Evolutionary conservation across 148 eudicot species (phyloP).

Genomic region (Nepenthes gracilis): DNA sequence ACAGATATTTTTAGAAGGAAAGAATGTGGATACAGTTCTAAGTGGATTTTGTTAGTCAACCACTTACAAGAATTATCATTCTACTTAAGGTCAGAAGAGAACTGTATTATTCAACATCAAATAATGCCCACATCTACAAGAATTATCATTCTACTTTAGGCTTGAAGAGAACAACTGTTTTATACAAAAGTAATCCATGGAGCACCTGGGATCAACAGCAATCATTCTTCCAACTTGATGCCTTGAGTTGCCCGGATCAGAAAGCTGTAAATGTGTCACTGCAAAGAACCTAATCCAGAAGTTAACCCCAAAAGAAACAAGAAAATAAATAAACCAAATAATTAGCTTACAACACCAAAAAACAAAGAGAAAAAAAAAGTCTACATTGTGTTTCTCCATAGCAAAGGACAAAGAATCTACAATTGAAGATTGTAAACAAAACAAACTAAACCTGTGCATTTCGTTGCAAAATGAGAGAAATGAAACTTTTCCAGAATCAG

Average conservation of each 20-base stretch:
- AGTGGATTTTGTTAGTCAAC: too few relatives aligned
- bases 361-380: background rate
- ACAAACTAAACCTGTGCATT: constrained; percentile 62
- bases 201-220: constrained; percentile 68
- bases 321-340: constrained; percentile 3
- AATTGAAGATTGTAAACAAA: constrained; percentile 4
- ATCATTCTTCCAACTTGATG: constrained; percentile 80
- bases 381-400: background rate
- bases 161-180: too few relatives aligned
- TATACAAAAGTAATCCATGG: constrained; percentile 7
- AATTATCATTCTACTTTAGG: too few relatives aligned
- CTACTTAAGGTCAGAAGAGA: too few relatives aligned
- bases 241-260: constrained; percentile 69
- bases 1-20: too few relatives aligned
- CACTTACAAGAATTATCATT: too few relatives aligned
- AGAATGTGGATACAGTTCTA: too few relatives aligned
- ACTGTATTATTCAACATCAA: too few relatives aligned
- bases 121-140: too few relatives aligned
- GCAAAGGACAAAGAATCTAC: background rate
- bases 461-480: constrained; percentile 75
- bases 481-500: constrained; percentile 95
- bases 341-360: background rate
- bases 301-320: constrained; percentile 9
- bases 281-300: constrained; percentile 61
- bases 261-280: constrained; percentile 70